Percentiles rank a stretch among this genome's conserved stretches.
Conservation (phyloP, 163 green algal species). For the Volvox carteri region DNA sequence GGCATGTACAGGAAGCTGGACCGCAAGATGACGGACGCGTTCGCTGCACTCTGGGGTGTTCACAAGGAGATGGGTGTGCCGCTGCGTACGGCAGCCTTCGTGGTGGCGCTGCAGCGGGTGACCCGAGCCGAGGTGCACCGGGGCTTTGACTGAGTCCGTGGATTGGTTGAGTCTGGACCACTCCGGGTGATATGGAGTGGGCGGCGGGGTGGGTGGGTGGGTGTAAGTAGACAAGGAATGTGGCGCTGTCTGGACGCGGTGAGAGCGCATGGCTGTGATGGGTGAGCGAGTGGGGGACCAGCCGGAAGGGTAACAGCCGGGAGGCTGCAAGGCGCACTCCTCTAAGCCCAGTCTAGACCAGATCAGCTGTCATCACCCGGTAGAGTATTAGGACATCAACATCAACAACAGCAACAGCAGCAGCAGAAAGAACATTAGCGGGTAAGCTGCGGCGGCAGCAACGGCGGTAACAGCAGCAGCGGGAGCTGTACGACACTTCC, state of each 20-base stretch:
- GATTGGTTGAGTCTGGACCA: no score
- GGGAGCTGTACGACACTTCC: no score
- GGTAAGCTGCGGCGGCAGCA: no score
- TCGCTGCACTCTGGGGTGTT: constrained; percentile 88
- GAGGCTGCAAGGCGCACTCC: no score
- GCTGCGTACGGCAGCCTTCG: constrained; percentile 91
- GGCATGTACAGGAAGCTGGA: constrained; percentile 82
- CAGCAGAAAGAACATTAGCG: no score
- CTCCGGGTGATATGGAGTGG: not conserved
- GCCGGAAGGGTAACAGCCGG: not conserved
- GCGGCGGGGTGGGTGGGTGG: not conserved
- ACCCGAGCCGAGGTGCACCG: constrained; percentile 87
- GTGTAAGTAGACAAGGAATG: not conserved
- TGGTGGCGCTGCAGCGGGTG: constrained; percentile 89
- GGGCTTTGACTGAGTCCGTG: constrained; percentile 85
- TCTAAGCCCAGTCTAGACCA: no score
- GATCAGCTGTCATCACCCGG: no score
- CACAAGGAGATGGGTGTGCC: constrained; percentile 77
- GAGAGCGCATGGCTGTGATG: not conserved
- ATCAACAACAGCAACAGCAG: no score
- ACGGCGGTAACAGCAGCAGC: no score
- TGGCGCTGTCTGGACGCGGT: no score
- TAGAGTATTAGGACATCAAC: no score
- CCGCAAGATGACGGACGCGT: constrained; percentile 89
- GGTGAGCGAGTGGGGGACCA: not conserved